Conservation (phyloP, 2,329 filamentous ascomycete genomes). For the Penicillium italicum region DNA sequence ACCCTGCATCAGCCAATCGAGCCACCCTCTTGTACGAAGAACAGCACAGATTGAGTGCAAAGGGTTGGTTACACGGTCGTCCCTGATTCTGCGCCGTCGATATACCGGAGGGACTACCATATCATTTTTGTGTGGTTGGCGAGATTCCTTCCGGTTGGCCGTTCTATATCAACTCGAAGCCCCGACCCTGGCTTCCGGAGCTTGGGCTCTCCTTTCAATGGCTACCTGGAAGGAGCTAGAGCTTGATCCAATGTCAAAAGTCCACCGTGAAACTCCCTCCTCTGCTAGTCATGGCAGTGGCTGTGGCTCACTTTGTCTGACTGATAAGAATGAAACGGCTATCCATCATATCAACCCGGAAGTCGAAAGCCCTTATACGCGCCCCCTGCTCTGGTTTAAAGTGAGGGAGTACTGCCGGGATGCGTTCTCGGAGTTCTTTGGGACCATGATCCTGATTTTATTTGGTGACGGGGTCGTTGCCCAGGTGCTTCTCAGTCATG, state of each 20-base stretch:
- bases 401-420: conserved; percentile 54
- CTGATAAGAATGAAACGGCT: conserved; percentile 16
- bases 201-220: conserved; percentile 3
- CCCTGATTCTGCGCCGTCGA: conserved; percentile 8
- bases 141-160: neutral
- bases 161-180: conserved; percentile 9
- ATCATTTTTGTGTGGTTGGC: neutral
- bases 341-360: conserved; percentile 15
- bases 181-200: neutral
- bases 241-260: conserved; percentile 15
- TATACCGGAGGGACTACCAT: conserved; percentile 11
- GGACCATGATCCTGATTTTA: conserved; percentile 63
- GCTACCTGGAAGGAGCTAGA: conserved; percentile 6
- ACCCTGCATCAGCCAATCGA: conserved; percentile 15
- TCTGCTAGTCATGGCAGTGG: conserved; percentile 15
- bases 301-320: conserved; percentile 18
- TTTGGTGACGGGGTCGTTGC: conserved; percentile 71
- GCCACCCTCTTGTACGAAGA: neutral
- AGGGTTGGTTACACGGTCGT: conserved; percentile 17
- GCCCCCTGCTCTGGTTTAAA: conserved; percentile 50
- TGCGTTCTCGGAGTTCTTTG: conserved; percentile 64
- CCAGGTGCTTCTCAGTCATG: conserved; percentile 59
- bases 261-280: conserved; percentile 14
- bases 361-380: conserved; percentile 1
- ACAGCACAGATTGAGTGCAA: neutral